A percentile compares a stretch with the other conserved stretches of the same genome.
Conservation (phyloP, 306 rosid genomes). For the Corylus americana region DNA sequence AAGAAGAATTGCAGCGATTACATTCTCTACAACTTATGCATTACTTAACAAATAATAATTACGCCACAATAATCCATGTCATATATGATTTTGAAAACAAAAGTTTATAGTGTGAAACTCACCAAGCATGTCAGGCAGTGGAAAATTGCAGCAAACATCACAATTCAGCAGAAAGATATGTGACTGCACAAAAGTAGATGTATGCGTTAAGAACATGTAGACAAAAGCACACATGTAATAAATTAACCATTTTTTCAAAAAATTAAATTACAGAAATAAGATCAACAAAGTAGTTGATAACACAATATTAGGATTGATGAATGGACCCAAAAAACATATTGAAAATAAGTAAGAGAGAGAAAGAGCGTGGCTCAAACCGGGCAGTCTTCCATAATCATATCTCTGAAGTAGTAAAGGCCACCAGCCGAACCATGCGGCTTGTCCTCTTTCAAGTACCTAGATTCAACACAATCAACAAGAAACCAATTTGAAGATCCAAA, state of each 20-base stretch:
- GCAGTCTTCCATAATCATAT: slow-evolving; percentile 83
- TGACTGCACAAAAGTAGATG: slow-evolving; percentile 60
- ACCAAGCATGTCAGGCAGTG: slow-evolving; percentile 86
- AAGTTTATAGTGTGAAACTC: slow-evolving; percentile 28
- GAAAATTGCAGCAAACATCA: slow-evolving; percentile 98
- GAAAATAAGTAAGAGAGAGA: background rate
- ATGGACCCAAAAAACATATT: background rate
- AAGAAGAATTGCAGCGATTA: slow-evolving; percentile 18
- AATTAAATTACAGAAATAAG: background rate
- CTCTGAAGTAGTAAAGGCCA: slow-evolving; percentile 77
- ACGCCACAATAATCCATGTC: slow-evolving; percentile 6
- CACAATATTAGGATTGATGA: background rate
- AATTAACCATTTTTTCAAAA: background rate
- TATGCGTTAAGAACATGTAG: background rate
- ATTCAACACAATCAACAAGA: slow-evolving; percentile 25
- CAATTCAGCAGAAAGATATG: slow-evolving; percentile 86
- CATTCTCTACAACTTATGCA: background rate
- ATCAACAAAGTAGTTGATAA: no score
- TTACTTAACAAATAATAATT: slow-evolving; percentile 25
- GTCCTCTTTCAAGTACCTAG: slow-evolving; percentile 92
- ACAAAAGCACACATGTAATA: slow-evolving; percentile 8
- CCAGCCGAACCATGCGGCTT: slow-evolving; percentile 98
- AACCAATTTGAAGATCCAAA: slow-evolving; percentile 16
- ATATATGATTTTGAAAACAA: background rate
- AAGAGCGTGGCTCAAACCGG: slow-evolving; percentile 56